Base-by-base conservation (phyloP, 768 basidiomycete species). In the Suillus spraguei region DNA sequence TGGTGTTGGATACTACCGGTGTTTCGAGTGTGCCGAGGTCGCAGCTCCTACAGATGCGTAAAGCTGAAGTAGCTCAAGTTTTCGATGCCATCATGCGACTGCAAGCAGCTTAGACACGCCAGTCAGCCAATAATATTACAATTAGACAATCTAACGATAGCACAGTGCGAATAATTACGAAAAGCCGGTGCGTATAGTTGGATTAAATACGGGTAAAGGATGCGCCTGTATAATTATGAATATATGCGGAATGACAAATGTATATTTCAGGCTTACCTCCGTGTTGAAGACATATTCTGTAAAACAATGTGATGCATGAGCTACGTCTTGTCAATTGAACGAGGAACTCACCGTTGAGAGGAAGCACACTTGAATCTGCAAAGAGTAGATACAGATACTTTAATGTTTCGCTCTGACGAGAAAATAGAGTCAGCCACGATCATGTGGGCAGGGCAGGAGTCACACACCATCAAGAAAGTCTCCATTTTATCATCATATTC, bases 381-480 rank as follows among this genome's bases (percentile, higher is more conserved):
- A 97, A 99, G 5, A 97, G 77, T 66, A 97, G 75, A 74, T 90
- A 97, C 24, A 99, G 81, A 76, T 97, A 97, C 75, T 98, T 95
- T 64, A 95, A 76, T 7, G 93, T 95, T 75, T 95, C 93, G 68
- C 91, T 90, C 93, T 94, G 71, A 41, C 58, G 46, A 42, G 59
- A 58, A n/a, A 28, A 17, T 44, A 50, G 9, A 35, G 61, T 20
- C 35, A 3, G 16, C 14, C 16, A 1, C 10, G 44, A 39, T 5
- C 35, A 41, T 38, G 38, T 35, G 32, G 50, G 20, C 44, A 33
- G 22, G 20, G 32, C 52, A 49, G 22, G 58, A 33, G 39, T 10
- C 28, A 75, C 87, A 47, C 63, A 92, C 92, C 82, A 97, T 81
- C 76, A 95, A 85, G 79, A 96, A 97, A 14, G 95, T 95, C 78